Base-by-base conservation (phyloP, 2,329 filamentous ascomycete species). In the Penicillium vulpinum region DNA sequence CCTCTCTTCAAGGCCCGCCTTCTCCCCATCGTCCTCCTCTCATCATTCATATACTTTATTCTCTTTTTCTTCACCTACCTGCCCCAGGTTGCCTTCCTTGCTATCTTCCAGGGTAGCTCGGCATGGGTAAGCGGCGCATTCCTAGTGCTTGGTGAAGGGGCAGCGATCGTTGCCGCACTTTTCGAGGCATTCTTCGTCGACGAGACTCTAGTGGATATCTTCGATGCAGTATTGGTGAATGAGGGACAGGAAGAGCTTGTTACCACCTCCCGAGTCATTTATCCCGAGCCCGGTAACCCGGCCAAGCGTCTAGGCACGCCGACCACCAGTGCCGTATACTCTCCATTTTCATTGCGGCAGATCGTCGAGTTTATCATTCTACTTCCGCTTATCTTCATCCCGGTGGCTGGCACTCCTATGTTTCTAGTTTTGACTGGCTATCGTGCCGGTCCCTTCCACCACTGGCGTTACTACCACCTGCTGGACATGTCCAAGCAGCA, bases 121-220 rank as follows among this genome's bases (percentile, higher is more conserved):
- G 94, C 94, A n/a, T 96, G 91, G 90, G 77, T 96, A 56, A 97
- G 91, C 67, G 92, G 89, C 3, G 86, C 90, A 0, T 88, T 97
- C 61, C 80, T 97, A 45, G 90, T 96, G 0, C 81, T 99, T 2
- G 85, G 83, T 10, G 83, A 88, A 71, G 84, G 84, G 10, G 82
- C 83, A 4, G 83, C 84, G 2, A 79, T 88, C 43, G 83, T 86
- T 18, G 83, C 85, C 7, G 67, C 86, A 13, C 76, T 92, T 1
- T 92, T 92, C 61, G 89, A 92, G 70, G 89, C 88, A 0, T 90
- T 92, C 72, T 90, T 92, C 61, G 89, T 92, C 2, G 89, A 92
- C 64, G 89, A 92, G 71, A 87, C 85, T 16, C 80, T 89, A 6
- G 89, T 92, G 8, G 88, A 92, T 71, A 84, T 91, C 4, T 97